Evolutionary conservation across 1,284 basidiomycete species (phyloP), one percentile per base, ranked within the genome.

Genomic region (Fistulina hepatica): DNA sequence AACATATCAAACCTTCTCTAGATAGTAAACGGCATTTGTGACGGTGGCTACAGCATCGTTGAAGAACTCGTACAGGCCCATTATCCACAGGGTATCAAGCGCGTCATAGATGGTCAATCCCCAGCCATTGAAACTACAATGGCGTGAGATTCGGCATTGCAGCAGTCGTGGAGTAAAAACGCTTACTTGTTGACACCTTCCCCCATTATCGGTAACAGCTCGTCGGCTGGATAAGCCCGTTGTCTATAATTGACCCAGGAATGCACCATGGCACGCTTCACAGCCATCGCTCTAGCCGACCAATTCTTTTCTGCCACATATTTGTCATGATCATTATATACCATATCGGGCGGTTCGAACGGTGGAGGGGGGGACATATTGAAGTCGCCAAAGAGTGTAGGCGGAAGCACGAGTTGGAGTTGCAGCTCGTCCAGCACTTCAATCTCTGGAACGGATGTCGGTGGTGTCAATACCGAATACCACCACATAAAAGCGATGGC

Each of bases 21-120:
- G 27, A 3, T 20, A 34, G 22, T 22, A 24, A 39, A 39, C 26
- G 30, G n/a, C n/a, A n/a, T 39, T 25, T 67, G 63, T 39, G 61
- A 47, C 44, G 21, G 71, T 70, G 10, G 88, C 64, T 43, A 77
- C 65, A 7, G 79, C 75, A 8, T 71, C 61, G 25, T 71, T 62
- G 57, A 83, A 86, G 49, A 86, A 76, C n/a, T 76, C 65, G 15
- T 71, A 46, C 6, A 64, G 47, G 3, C 55, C 59, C 61, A 64
- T 63, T 6, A 62, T 59, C 50, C 81, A 74, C 54, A 91, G 73
- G 0, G 85, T 89, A 51, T 88, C 84, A 39, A 90, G 63, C 4
- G 72, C 64, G 50, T 84, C 81, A 43, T 81, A 70, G 40, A 85
- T 64, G 0, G 81, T 78, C 1, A 85, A 72, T 26, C 81, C 81